Evolutionary conservation across 352 stramenopile genomes (phyloP), one percentile per base, ranked within the genome.

Genomic region (Phytophthora tentaculata): DNA sequence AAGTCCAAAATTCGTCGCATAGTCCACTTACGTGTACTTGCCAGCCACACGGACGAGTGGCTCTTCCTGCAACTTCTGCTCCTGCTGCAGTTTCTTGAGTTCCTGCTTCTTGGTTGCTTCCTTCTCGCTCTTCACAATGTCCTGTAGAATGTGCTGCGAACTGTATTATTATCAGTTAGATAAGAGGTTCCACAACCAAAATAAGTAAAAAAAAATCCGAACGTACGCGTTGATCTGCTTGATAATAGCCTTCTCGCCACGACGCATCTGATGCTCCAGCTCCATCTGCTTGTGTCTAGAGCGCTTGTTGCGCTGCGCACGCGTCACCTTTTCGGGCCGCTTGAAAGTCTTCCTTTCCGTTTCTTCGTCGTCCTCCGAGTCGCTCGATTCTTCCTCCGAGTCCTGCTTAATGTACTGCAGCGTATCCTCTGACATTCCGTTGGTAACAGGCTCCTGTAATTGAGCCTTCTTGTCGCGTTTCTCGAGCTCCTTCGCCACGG

Each of bases 141-240:
- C 72, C 28, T 89, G 77, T 2, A 91, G 63, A 73, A 94, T 92
- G 64, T 92, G 79, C 19, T 75, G 64, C n/a, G 77, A 83, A 0
- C 84, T 94, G 56, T 37, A 63, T 52, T 59, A 7, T n/a, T n/a
- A n/a, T n/a, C n/a, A n/a, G n/a, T n/a, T n/a, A n/a, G n/a, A n/a
- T n/a, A n/a, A n/a, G n/a, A n/a, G n/a, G n/a, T n/a, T n/a, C n/a
- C n/a, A n/a, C 13, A 45, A 54, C 14, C 8, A 37, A 14, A 47
- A 51, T 3, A 9, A 44, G 22, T 12, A n/a, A 2, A n/a, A 0
- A 24, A 1, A 35, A 6, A 0, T 51, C 9, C 10, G n/a, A 16
- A 88, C 80, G 70, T 83, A 95, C 88, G 76, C 71, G 62, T 96
- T 96, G 65, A 96, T 96, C 63, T 96, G 88, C 74, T 94, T 94